A percentile compares a stretch with the other conserved stretches of the same genome.
phyloP scores from a whole-genome alignment of 306 rosid genomes.

The Hippophae rhamnoides region DNA sequence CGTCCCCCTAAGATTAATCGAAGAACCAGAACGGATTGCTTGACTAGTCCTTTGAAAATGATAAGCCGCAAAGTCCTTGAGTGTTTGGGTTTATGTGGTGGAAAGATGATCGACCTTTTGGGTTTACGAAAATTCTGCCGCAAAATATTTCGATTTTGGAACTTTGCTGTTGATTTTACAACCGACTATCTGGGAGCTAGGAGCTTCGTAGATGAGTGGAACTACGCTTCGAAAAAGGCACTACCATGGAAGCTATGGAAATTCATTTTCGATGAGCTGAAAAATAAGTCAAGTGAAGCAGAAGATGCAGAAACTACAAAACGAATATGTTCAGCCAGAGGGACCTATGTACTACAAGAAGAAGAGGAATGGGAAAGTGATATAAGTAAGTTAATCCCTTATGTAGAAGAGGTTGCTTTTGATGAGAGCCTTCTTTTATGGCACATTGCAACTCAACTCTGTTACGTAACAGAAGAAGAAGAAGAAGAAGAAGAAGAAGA shows the following conservation, averaged over 20 bases:
- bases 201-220: constrained; percentile 4
- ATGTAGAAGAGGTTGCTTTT: constrained; percentile 15
- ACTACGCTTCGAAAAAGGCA: not conserved
- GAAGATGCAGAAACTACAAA: constrained; percentile 18
- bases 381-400: not conserved
- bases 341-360: constrained; percentile 20
- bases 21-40: too few species aligned
- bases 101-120: not conserved
- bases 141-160: too few species aligned
- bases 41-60: too few species aligned
- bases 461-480: not conserved
- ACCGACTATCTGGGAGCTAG: constrained; percentile 3
- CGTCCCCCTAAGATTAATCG: not conserved
- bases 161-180: too few species aligned
- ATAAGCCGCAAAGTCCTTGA: not conserved
- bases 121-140: too few species aligned
- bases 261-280: constrained; percentile 11
- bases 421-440: constrained; percentile 27
- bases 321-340: constrained; percentile 25
- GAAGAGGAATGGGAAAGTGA: not conserved
- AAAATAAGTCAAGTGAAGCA: constrained; percentile 10
- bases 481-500: not conserved
- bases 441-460: constrained; percentile 43
- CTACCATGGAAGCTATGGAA: constrained; percentile 11
- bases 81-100: not conserved